Evolutionary conservation across 2,329 filamentous ascomycete genomes (phyloP).

Genomic region (Knoxdaviesia proteae): DNA sequence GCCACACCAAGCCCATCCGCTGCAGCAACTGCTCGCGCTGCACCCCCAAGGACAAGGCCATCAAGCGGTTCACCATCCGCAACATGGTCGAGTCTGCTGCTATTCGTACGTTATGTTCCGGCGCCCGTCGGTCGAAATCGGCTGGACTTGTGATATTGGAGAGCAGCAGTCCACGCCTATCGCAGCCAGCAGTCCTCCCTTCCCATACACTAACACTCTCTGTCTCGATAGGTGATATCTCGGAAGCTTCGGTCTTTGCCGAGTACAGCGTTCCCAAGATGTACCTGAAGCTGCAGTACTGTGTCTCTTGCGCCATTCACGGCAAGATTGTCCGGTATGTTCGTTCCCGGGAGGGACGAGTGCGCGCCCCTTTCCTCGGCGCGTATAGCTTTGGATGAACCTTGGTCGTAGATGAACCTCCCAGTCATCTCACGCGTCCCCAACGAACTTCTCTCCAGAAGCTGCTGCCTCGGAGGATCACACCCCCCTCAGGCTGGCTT

Average conservation of each 20-base stretch:
- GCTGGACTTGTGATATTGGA: conserved; percentile 4
- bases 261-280: conserved; percentile 99
- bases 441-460: too few relatives aligned
- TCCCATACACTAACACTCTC: not conserved
- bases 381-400: conserved; percentile 23
- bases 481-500: too few relatives aligned
- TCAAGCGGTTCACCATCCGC: conserved; percentile 99
- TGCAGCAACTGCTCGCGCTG: conserved; percentile 57
- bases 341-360: conserved; percentile 38
- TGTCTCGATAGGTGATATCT: conserved; percentile 74
- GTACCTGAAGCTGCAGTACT: conserved; percentile 99
- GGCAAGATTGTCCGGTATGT: conserved; percentile 99
- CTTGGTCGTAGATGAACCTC: conserved; percentile 31
- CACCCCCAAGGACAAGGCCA: conserved; percentile 99
- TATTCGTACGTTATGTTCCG: conserved; percentile 57
- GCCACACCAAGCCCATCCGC: conserved; percentile 98
- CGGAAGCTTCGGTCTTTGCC: conserved; percentile 94
- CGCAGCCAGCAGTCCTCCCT: not conserved
- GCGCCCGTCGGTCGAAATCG: not conserved
- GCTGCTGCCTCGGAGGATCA: too few relatives aligned
- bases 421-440: conserved; percentile 6
- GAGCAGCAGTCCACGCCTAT: too few relatives aligned
- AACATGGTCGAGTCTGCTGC: conserved; percentile 99
- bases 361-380: conserved; percentile 12
- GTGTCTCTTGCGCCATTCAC: conserved; percentile 99